Conservation (phyloP, 768 basidiomycete species). For the Mycena alexandri region DNA sequence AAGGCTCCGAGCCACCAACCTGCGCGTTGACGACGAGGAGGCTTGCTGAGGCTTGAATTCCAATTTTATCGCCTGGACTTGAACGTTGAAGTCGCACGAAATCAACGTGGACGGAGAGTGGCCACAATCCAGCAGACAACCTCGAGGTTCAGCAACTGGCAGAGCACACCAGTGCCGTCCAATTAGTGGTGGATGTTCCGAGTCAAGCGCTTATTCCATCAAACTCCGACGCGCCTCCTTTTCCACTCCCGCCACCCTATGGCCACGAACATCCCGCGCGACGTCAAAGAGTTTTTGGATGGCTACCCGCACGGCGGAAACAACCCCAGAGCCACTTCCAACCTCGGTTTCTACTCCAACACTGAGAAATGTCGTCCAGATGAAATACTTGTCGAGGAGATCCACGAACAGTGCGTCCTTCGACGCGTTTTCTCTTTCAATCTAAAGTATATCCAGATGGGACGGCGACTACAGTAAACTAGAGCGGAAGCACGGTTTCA, state of each 20-base stretch:
- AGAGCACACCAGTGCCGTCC: not conserved
- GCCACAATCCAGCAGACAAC: not conserved
- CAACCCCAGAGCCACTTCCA: slow-evolving; percentile 55
- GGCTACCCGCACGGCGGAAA: slow-evolving; percentile 62
- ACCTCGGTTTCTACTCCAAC: slow-evolving; percentile 75
- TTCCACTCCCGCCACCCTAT: slow-evolving; percentile 1
- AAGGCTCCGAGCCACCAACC: too few species aligned
- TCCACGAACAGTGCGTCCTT: slow-evolving; percentile 66
- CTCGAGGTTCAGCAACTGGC: not conserved
- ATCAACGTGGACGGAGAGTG: too few species aligned
- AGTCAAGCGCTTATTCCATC: slow-evolving; percentile 19
- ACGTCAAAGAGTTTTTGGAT: slow-evolving; percentile 69
- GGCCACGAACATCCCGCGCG: slow-evolving; percentile 62
- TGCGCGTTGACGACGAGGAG: too few species aligned
- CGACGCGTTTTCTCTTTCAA: not conserved
- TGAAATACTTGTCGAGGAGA: slow-evolving; percentile 69
- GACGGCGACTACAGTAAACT: slow-evolving; percentile 70
- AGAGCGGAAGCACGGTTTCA: slow-evolving; percentile 78
- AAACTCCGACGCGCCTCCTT: slow-evolving; percentile 12
- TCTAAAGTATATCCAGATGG: slow-evolving; percentile 62
- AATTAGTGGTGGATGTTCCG: slow-evolving; percentile 5
- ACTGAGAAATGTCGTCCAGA: slow-evolving; percentile 70
- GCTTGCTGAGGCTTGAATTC: too few species aligned
- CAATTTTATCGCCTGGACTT: too few species aligned
- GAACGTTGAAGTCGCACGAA: too few species aligned